Percentiles rank a stretch among this genome's conserved stretches.
Evolutionary conservation across 768 basidiomycete species (phyloP).

Genomic region (Mycena kentingensis): DNA sequence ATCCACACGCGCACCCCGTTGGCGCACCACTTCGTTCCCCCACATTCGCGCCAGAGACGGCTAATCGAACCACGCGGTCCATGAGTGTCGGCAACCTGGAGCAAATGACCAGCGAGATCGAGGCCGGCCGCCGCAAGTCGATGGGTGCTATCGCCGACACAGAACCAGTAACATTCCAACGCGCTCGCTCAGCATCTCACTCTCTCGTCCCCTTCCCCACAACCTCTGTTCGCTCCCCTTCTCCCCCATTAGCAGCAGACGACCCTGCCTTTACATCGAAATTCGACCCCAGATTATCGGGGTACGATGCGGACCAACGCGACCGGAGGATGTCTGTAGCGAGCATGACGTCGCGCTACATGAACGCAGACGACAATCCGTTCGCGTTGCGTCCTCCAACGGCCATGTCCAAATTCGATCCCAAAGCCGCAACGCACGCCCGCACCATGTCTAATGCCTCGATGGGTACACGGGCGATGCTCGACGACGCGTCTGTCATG

Average conservation of each 20-base stretch:
- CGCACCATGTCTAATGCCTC: constrained; percentile 68
- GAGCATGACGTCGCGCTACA: constrained; percentile 43
- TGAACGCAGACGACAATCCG: constrained; percentile 57
- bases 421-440: constrained; percentile 62
- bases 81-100: constrained; percentile 69
- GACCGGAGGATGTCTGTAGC: constrained; percentile 43
- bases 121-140: constrained; percentile 53
- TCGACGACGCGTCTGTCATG: constrained; percentile 49
- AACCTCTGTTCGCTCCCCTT: constrained; percentile 52
- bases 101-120: constrained; percentile 29
- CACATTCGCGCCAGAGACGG: constrained; percentile 44
- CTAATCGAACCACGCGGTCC: constrained; percentile 50
- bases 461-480: constrained; percentile 61
- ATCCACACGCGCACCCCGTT: constrained; percentile 35
- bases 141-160: constrained; percentile 56
- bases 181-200: constrained; percentile 55
- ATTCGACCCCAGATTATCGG: constrained; percentile 29
- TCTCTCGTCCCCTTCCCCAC: constrained; percentile 43
- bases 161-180: constrained; percentile 45
- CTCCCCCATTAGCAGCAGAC: constrained; percentile 44
- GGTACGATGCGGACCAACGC: constrained; percentile 36
- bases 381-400: constrained; percentile 70
- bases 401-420: constrained; percentile 75
- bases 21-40: constrained; percentile 43
- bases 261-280: constrained; percentile 20